These are phyloP conservation scores for Bauhinia variegata DNA, from an alignment of 306 rosid species.

Conservation along the genomic window DNA sequence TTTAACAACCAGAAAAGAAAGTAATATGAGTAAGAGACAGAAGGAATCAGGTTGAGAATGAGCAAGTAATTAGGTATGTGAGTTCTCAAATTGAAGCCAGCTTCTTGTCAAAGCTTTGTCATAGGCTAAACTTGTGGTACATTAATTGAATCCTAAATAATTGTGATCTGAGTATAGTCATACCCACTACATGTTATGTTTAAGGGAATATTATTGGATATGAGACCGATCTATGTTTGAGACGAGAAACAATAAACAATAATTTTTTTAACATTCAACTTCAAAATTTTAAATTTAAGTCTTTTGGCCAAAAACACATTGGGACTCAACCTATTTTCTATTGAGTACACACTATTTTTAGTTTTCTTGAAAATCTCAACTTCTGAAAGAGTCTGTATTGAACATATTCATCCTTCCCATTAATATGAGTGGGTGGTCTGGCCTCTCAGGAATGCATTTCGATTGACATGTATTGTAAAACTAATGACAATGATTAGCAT, in stretches of 20 bases:
- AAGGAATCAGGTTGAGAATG: conserved; percentile 31
- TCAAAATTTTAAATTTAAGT: too few relatives aligned
- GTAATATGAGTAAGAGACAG: conserved; percentile 37
- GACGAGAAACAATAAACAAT: too few relatives aligned
- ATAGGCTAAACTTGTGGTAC: conserved; percentile 15
- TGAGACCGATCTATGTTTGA: too few relatives aligned
- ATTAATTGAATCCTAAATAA: conserved; percentile 30
- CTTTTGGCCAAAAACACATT: too few relatives aligned
- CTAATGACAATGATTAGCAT: conserved; percentile 19
- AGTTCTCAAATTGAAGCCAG: conserved; percentile 25
- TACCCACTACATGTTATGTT: too few relatives aligned
- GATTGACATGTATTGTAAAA: not conserved
- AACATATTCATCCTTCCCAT: too few relatives aligned
- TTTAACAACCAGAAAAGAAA: conserved; percentile 22
- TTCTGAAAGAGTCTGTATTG: too few relatives aligned
- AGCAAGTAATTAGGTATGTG: conserved; percentile 25
- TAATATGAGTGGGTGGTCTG: conserved; percentile 36
- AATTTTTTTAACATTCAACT: too few relatives aligned
- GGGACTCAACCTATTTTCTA: too few relatives aligned
- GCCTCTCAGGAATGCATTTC: conserved; percentile 29
- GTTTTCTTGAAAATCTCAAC: too few relatives aligned
- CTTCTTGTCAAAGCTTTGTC: conserved; percentile 34
- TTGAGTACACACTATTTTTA: too few relatives aligned
- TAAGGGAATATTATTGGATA: too few relatives aligned
- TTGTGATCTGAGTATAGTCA: conserved; percentile 10